phyloP scores from a whole-genome alignment of 2,329 filamentous ascomycete species.

The Trichoderma hamatum region DNA sequence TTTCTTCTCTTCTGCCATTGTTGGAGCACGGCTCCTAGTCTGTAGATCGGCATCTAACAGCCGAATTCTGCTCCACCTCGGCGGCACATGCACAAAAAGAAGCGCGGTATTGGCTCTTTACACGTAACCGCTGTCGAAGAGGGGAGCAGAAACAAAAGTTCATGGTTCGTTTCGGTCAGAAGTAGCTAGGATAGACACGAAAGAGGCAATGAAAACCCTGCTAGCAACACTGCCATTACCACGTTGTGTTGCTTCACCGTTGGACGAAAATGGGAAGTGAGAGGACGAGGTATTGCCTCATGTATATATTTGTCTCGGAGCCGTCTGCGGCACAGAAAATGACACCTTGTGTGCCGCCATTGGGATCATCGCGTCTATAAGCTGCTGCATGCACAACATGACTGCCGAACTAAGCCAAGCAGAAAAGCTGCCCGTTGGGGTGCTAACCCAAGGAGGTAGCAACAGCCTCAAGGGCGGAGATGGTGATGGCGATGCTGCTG shows the following conservation, averaged over 20 bases:
- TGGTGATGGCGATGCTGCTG: background rate
- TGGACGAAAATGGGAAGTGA: background rate
- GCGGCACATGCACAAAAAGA: slow-evolving; percentile 20
- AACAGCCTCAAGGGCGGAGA: background rate
- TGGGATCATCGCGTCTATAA: background rate
- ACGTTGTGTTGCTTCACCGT: background rate
- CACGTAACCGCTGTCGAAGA: background rate
- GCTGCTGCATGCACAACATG: background rate
- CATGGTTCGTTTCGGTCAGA: background rate
- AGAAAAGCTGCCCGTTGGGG: slow-evolving; percentile 8
- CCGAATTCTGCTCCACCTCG: slow-evolving; percentile 23
- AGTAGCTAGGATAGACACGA: background rate
- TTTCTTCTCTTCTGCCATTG: too few relatives aligned
- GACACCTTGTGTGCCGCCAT: background rate
- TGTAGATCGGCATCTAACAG: slow-evolving; percentile 11
- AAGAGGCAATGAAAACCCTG: background rate
- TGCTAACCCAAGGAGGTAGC: background rate
- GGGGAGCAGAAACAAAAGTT: slow-evolving; percentile 8
- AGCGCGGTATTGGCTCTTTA: slow-evolving; percentile 19
- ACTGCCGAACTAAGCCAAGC: background rate
- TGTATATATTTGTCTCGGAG: slow-evolving; percentile 16
- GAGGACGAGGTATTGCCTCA: background rate
- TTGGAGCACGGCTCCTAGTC: background rate
- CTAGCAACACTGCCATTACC: background rate
- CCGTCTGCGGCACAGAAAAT: background rate